A percentile compares a stretch with the other conserved stretches of the same genome.
phyloP scores from a whole-genome alignment of 1,284 basidiomycete genomes.

The Chalciporus sp. region DNA sequence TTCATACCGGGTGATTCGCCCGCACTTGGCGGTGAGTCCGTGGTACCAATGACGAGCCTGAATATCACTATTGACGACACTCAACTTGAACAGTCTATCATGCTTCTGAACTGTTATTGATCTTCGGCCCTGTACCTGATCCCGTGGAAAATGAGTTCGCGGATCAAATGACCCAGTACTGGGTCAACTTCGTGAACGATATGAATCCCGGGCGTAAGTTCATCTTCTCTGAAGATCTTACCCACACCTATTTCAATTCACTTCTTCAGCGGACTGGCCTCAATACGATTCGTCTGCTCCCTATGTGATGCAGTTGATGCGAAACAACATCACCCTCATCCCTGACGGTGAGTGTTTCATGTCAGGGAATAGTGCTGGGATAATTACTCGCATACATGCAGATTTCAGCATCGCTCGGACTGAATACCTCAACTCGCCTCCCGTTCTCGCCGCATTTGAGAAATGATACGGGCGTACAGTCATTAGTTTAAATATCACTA shows the following conservation, averaged over 20 bases:
- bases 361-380: no score
- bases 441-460: constrained; percentile 18
- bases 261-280: constrained; percentile 15
- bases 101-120: constrained; percentile 14
- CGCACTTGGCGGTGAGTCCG: constrained; percentile 42
- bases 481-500: no score
- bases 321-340: constrained; percentile 21
- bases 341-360: constrained; percentile 16
- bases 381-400: neutral
- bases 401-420: constrained; percentile 16
- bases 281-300: constrained; percentile 12
- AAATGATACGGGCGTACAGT: no score
- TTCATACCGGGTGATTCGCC: constrained; percentile 52
- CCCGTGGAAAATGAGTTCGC: constrained; percentile 10
- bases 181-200: constrained; percentile 26
- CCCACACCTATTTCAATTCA: neutral
- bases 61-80: no score
- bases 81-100: constrained; percentile 28
- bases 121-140: constrained; percentile 23
- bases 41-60: neutral
- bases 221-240: neutral
- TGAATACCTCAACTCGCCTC: constrained; percentile 20
- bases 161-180: constrained; percentile 17
- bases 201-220: constrained; percentile 20
- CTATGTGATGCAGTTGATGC: constrained; percentile 23